Evolutionary conservation across 441 rosid species (phyloP), one percentile per base, ranked within the genome.

Genomic region (Pelargonium fulgidum): DNA sequence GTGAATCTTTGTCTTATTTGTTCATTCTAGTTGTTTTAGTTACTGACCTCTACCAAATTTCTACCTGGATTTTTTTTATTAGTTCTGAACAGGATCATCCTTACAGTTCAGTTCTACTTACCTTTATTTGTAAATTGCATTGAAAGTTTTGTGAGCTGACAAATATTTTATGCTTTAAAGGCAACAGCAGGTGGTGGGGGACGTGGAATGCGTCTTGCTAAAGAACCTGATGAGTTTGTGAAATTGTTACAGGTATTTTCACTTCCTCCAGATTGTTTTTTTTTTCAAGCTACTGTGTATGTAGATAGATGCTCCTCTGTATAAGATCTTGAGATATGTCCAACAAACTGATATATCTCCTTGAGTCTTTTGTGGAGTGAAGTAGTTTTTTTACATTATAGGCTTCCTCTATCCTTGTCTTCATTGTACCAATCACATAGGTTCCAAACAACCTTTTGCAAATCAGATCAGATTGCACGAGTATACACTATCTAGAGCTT

Each of bases 111-210:
- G 17, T 50, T 13, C 14, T 12, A 50, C 7, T 50, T 3, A 50
- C 58, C 58, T 50, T 13, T 50, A 4, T 50, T 1, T 16, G 16
- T 13, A 47, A 47, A 47, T 5, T 50, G n/a, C 52, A 13, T 45
- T 39, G 50, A 17, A 48, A 47, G 62, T 56, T 69, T 13, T 50
- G 1, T 62, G 67, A 68, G 16, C 41, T 68, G 24, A 66, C 47
- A 62, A 63, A 59, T 4, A 19, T 39, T 75, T 69, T 74, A 24
- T 74, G 69, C 56, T 69, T 73, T 77, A 24, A 70, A 93, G 98
- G 98, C 98, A 78, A 93, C 97, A 68, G 96, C 98, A n/a, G 96
- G 98, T 81, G 98, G 98, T 82, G 98, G 98, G 72, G 97, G 97
- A 65, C 94, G 97, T 81, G 98, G 98, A 71, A 93, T 93, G 97